Evolutionary conservation across 108 stramenopile genomes (phyloP), one percentile per base, ranked within the genome.

Genomic region (Chaetoceros muelleri): DNA sequence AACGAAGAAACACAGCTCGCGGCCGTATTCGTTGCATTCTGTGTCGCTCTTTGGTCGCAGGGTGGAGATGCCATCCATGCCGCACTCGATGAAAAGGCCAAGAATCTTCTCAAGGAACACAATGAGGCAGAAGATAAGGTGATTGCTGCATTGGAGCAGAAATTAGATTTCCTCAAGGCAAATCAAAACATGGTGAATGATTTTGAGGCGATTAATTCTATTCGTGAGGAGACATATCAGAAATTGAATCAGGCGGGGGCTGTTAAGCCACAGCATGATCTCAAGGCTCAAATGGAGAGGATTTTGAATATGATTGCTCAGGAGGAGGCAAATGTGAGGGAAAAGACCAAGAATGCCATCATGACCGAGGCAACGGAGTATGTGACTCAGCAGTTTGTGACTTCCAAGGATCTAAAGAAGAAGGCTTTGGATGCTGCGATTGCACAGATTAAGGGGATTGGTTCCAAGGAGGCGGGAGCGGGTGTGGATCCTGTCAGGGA

Each of bases 1-100:
- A 87, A 88, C 52, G 91, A 86, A 55, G 91, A 93, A 73, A 87
- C 84, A 18, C 80, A 89, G 67, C 79, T 93, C 19, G 69, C 82
- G 20, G 87, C 87, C 25, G 82, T 80, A 44, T 89, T 93, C 61
- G 53, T 93, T 47, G 81, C 79, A 28, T 93, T 93, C 58, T 80
- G 80, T 48, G 81, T 82, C 17, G 66, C 84, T 30, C 64, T 85
- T 47, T 93, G 88, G 81, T 84, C 82, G 10, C 80, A 93, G 53
- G 87, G 77, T n/a, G 91, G 91, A 28, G 81, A 75, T 45, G 75
- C 81, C 60, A 79, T 93, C 26, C 75, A 81, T 76, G 82, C 82
- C 60, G 56, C 66, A 46, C 61, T 93, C 55, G 81, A 86, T 52
- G 81, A 78, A 58, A 79, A 79, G 52, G 79, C 78, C 20, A 66